These are phyloP conservation scores for Aureobasidium sp. DNA, from an alignment of 2,329 filamentous ascomycete genomes.

Conservation along the genomic window DNA sequence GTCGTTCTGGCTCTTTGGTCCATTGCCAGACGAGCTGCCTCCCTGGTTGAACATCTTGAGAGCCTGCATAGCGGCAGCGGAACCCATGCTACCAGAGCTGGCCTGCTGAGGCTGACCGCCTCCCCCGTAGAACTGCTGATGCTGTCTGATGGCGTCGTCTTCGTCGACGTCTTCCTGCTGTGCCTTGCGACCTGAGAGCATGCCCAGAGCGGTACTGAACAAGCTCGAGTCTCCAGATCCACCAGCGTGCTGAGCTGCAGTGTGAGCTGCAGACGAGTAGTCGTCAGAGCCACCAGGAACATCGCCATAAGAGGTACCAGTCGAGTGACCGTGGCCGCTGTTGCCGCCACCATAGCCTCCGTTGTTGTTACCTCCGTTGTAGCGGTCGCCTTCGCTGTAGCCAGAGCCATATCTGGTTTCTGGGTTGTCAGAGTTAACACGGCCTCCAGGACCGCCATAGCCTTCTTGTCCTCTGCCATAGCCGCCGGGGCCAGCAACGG, in stretches of 20 bases:
- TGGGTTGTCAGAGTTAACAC: background rate
- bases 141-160: conserved; percentile 61
- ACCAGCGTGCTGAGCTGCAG: conserved; percentile 50
- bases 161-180: conserved; percentile 53
- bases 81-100: conserved; percentile 49
- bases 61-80: conserved; percentile 75
- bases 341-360: conserved; percentile 22
- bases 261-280: conserved; percentile 46
- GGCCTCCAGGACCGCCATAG: conserved; percentile 6
- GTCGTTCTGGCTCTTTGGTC: conserved; percentile 58
- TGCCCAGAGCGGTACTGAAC: conserved; percentile 51
- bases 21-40: conserved; percentile 32
- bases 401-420: conserved; percentile 6
- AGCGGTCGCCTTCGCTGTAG: conserved; percentile 18
- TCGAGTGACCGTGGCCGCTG: conserved; percentile 31
- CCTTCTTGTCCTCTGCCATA: conserved; percentile 12
- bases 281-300: conserved; percentile 41
- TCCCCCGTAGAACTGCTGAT: conserved; percentile 65
- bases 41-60: conserved; percentile 61
- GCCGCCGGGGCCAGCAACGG: conserved; percentile 12
- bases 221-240: conserved; percentile 43
- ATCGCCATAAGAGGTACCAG: conserved; percentile 38
- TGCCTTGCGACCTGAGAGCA: conserved; percentile 49
- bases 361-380: conserved; percentile 23
- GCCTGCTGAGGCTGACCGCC: conserved; percentile 42